Base-by-base conservation (phyloP, 345 rosid genomes). In the Hypericum androsaemum region DNA sequence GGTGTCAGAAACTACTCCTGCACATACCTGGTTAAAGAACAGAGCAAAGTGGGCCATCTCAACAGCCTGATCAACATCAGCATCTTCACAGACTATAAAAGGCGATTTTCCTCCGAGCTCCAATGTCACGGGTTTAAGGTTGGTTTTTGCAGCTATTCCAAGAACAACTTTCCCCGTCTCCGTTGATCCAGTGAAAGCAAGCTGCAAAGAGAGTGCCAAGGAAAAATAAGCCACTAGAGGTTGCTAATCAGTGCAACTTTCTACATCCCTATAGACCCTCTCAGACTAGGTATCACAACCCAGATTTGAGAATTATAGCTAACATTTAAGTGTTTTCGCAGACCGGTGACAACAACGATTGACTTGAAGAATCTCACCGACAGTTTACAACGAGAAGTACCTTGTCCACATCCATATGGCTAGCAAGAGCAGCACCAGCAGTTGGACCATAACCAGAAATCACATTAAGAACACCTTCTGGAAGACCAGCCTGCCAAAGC, bases 51-150 rank as follows among this genome's bases (percentile, higher is more conserved):
- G 96, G 12, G 98, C 92, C 3, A 71, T 51, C 72, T 90, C 95
- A 43, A 78, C 98, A 3, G 98, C 98, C 55, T 80, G 62, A 60
- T 90, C 96, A 1, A 90, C 75, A 66, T 90, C 87, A 59, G 98
- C 92, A 77, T 90, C 98, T 71, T 84, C 84, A 48, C 98, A 90
- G 39, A 87, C 79, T 55, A 90, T 84, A 64, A 90, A 90, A 22
- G 98, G 92, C 10, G 98, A 90, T 80, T 90, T 90, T 53, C 98
- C 98, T 63, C 98, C 98, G 32, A 90, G 96, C 74, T 90, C 98
- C 71, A 90, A 72, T 51, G 95, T 87, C 55, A 82, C 96, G 8
- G 96, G 53, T 77, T 90, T 90, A 57, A 90, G 92, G 70, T 90
- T 90, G 74, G 89, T 90, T 64, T 64, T 80, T 39, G 98, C 77